These are phyloP conservation scores for Rhizopogon vesiculosus DNA, from an alignment of 768 basidiomycete species.

Conservation along the genomic window DNA sequence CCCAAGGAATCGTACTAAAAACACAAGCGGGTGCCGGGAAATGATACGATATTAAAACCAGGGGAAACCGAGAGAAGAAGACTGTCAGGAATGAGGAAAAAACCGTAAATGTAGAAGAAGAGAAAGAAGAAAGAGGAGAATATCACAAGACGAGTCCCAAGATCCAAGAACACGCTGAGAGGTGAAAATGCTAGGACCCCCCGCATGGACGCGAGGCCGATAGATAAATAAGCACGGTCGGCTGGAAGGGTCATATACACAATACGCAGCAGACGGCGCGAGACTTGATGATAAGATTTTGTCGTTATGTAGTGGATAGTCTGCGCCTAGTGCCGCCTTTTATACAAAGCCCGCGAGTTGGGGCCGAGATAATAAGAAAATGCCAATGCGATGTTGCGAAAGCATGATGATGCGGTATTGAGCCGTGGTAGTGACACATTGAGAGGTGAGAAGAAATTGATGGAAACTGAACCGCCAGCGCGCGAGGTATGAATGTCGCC, in stretches of 20 bases:
- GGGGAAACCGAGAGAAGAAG: slow-evolving; percentile 14
- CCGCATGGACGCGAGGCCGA: slow-evolving; percentile 16
- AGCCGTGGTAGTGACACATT: slow-evolving; percentile 40
- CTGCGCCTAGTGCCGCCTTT: slow-evolving; percentile 29
- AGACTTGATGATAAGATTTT: slow-evolving; percentile 9
- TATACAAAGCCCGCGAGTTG: slow-evolving; percentile 29
- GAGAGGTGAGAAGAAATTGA: slow-evolving; percentile 25
- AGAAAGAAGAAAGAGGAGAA: slow-evolving; percentile 8
- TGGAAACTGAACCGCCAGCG: slow-evolving; percentile 24
- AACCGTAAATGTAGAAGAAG: background rate
- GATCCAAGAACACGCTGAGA: slow-evolving; percentile 38
- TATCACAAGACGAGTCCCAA: slow-evolving; percentile 27
- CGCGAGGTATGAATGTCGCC: slow-evolving; percentile 46
- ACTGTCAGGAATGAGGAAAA: slow-evolving; percentile 3
- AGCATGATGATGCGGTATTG: slow-evolving; percentile 34
- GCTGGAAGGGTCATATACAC: slow-evolving; percentile 26
- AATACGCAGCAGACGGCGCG: slow-evolving; percentile 23
- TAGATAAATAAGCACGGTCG: slow-evolving; percentile 29
- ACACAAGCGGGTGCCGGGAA: slow-evolving; percentile 13
- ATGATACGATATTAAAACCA: slow-evolving; percentile 20
- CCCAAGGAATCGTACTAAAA: slow-evolving; percentile 20
- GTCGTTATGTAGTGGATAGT: slow-evolving; percentile 20
- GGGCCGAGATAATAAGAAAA: slow-evolving; percentile 26
- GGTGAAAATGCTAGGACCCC: slow-evolving; percentile 23
- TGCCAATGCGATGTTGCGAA: slow-evolving; percentile 35